Base-by-base conservation (phyloP, 2,329 filamentous ascomycete species). In the Pochonia chlamydosporia region DNA sequence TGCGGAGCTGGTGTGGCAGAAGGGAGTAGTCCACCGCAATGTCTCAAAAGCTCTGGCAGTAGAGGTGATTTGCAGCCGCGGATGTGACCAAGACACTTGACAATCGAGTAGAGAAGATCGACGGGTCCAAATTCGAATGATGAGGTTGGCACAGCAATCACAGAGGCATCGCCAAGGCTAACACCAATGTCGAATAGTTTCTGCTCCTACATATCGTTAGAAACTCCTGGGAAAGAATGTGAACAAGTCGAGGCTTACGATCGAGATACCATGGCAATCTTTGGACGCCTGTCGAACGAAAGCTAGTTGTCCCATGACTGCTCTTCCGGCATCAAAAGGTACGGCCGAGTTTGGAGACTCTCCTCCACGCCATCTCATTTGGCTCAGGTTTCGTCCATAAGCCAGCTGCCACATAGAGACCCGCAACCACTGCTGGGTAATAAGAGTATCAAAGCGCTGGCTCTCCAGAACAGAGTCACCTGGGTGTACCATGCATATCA, bases 361-460 rank as follows among this genome's bases (percentile, higher is more conserved):
- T 1, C n/a, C n/a, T n/a, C 54, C 54, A 26, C 56, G 52, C 1
- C 46, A 52, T 14, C 53, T 53, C 1, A 52, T 51, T 1, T 52
- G 51, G 7, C 54, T 55, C 0, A 60, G 57, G 23, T 59, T 58
- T 20, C 56, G 53, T 0, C 60, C 61, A 41, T 61, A 61, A 0
- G 56, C 58, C 2, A 64, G 53, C 1, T 62, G 50, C 62, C 62
- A 64, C 62, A 64, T 64, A 0, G 52, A 58, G 3, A 64, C 47
- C 0, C 62, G 52, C 1, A 64, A 50, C 62, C 62, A 64, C 24
- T 64, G 62, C 2, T 64, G 62, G 1, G 62, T 64, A 14, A 64
- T 53, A 3, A 63, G 58, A 0, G 62, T 64, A 16, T 64, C 62
- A 11, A 64, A 63, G 1, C 60, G 54, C 28, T 64, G 62, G 21